phyloP scores from a whole-genome alignment of 2,329 filamentous ascomycete genomes.

The Beauveria asiatica region DNA sequence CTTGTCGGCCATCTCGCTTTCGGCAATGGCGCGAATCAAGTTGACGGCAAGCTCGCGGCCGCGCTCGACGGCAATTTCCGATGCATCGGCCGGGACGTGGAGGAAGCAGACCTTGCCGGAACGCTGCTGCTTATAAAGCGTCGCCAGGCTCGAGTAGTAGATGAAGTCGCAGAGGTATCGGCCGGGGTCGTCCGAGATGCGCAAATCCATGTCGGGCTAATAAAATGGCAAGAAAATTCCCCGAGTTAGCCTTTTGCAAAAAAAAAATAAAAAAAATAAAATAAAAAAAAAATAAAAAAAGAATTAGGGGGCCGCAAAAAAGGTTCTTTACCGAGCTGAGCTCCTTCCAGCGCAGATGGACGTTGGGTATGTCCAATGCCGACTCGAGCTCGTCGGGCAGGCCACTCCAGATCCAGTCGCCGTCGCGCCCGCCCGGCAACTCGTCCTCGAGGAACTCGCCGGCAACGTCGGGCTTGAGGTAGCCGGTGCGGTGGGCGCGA shows the following conservation, averaged over 20 bases:
- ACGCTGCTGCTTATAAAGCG: constrained; percentile 39
- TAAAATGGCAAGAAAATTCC: too few species aligned
- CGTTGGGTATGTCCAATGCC: constrained; percentile 48
- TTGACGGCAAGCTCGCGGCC: constrained; percentile 46
- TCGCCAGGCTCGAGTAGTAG: constrained; percentile 60
- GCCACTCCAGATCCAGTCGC: constrained; percentile 45
- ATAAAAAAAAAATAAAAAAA: too few species aligned
- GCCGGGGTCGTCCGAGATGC: constrained; percentile 61
- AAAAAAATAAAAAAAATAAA: too few species aligned
- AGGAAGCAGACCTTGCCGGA: constrained; percentile 55
- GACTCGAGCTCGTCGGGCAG: constrained; percentile 48
- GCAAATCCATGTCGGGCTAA: constrained; percentile 36
- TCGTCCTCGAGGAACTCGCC: constrained; percentile 48
- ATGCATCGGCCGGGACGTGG: constrained; percentile 58
- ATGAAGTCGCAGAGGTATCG: constrained; percentile 73
- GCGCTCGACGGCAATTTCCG: constrained; percentile 36
- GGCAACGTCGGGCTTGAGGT: constrained; percentile 63
- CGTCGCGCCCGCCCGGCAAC: constrained; percentile 36
- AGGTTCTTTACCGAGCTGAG: constrained; percentile 42
- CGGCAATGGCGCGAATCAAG: constrained; percentile 48
- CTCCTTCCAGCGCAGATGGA: constrained; percentile 46
- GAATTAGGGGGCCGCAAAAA: too few species aligned
- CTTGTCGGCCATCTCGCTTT: constrained; percentile 33
- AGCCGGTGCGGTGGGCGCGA: constrained; percentile 62
- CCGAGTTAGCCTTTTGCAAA: neutral